A percentile compares a stretch with the other conserved stretches of the same genome.
Conservation (phyloP, 2,329 filamentous ascomycete species). For the Pseudopyricularia javanii region DNA sequence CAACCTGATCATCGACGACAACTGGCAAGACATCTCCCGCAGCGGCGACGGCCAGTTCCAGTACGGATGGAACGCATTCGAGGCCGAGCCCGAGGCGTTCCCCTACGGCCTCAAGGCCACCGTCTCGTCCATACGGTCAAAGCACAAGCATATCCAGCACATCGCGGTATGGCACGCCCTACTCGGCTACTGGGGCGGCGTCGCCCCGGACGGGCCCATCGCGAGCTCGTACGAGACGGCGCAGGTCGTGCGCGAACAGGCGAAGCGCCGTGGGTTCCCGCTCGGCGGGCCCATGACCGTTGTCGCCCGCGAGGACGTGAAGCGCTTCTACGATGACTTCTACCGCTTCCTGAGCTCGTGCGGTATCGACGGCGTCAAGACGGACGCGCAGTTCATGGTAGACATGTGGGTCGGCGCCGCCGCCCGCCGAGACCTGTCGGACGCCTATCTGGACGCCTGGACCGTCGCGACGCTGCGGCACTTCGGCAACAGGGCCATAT, state of each 20-base stretch:
- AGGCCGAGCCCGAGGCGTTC: constrained; percentile 70
- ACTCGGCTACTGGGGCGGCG: constrained; percentile 79
- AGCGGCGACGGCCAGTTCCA: constrained; percentile 37
- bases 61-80: constrained; percentile 68
- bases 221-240: constrained; percentile 73
- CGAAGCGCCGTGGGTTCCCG: constrained; percentile 13
- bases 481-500: constrained; percentile 68
- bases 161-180: constrained; percentile 93
- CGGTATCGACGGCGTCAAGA: constrained; percentile 81
- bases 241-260: constrained; percentile 38
- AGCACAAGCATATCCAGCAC: constrained; percentile 63
- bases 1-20: constrained; percentile 91
- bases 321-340: constrained; percentile 78
- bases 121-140: constrained; percentile 54
- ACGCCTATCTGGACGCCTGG: constrained; percentile 78
- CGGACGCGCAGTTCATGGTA: constrained; percentile 82
- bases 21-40: constrained; percentile 72
- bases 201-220: constrained; percentile 62
- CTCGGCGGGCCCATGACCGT: constrained; percentile 45
- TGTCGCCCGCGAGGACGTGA: constrained; percentile 61
- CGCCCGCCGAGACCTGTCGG: constrained; percentile 59
- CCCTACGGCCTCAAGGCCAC: constrained; percentile 66
- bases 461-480: constrained; percentile 62
- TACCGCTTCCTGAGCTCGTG: constrained; percentile 65
- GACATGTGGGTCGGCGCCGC: constrained; percentile 61